phyloP scores from a whole-genome alignment of 805 yeast genomes.

The Yarrowia sp. region DNA sequence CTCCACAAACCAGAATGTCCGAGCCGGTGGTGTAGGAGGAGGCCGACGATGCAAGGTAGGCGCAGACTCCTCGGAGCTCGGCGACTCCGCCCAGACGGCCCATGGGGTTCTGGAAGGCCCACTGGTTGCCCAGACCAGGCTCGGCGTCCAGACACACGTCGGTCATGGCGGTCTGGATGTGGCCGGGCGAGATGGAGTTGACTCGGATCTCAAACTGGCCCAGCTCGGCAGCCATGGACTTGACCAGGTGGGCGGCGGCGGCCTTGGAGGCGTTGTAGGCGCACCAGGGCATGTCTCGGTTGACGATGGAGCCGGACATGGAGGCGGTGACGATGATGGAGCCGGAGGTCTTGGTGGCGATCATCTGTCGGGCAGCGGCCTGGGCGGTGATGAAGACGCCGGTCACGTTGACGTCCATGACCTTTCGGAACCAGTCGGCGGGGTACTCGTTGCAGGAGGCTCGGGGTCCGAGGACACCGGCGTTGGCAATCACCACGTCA shows the following conservation, averaged over 20 bases:
- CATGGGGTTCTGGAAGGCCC: conserved; percentile 78
- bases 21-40: conserved; percentile 84
- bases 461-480: conserved; percentile 60
- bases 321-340: conserved; percentile 85
- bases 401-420: conserved; percentile 71
- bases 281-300: conserved; percentile 82
- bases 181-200: conserved; percentile 81
- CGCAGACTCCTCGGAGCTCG: conserved; percentile 78
- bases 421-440: conserved; percentile 64
- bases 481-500: conserved; percentile 75
- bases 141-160: conserved; percentile 66
- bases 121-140: conserved; percentile 63
- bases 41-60: conserved; percentile 78
- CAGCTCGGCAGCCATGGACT: conserved; percentile 82
- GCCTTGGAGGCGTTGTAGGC: conserved; percentile 88
- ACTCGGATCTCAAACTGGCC: conserved; percentile 78
- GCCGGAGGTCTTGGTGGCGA: conserved; percentile 60
- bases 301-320: conserved; percentile 86
- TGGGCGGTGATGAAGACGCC: conserved; percentile 77
- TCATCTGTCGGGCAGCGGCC: conserved; percentile 66
- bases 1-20: conserved; percentile 84
- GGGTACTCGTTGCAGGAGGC: conserved; percentile 63
- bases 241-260: conserved; percentile 80
- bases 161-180: conserved; percentile 80
- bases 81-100: conserved; percentile 85